These are phyloP conservation scores for Penicillium sp. DNA, from an alignment of 2,329 filamentous ascomycete genomes.

Conservation along the genomic window DNA sequence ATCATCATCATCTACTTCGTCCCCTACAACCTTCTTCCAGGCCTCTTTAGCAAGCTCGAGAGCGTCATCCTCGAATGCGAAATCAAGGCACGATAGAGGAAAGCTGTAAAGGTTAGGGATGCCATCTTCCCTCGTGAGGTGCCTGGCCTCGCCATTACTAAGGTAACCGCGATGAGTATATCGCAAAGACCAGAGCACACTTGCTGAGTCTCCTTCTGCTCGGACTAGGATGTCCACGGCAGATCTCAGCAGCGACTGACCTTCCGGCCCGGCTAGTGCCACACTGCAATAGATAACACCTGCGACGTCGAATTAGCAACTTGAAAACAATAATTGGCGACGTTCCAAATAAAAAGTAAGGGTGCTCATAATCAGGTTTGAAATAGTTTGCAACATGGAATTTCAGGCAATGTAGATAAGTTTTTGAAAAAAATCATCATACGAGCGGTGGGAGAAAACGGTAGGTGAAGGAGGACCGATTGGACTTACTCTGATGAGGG, in stretches of 20 bases:
- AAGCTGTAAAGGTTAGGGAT: conserved; percentile 54
- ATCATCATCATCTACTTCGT: conserved; percentile 47
- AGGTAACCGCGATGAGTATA: conserved; percentile 48
- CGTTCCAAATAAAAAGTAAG: conserved; percentile 10
- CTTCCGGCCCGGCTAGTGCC: conserved; percentile 33
- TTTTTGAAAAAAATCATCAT: conserved; percentile 79
- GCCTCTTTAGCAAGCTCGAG: conserved; percentile 64
- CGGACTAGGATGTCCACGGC: conserved; percentile 45
- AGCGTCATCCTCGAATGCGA: conserved; percentile 69
- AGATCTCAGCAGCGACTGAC: conserved; percentile 40
- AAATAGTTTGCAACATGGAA: conserved; percentile 78
- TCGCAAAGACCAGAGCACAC: conserved; percentile 51
- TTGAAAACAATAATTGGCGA: conserved; percentile 20
- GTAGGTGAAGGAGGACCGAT: conserved; percentile 3
- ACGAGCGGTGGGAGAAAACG: conserved; percentile 39
- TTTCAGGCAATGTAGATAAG: conserved; percentile 99
- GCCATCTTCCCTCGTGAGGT: conserved; percentile 18
- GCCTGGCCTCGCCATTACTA: conserved; percentile 12
- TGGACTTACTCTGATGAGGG: conserved; percentile 76
- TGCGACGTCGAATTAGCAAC: conserved; percentile 41
- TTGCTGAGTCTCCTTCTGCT: conserved; percentile 32
- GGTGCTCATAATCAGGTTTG: conserved; percentile 68
- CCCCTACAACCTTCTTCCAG: conserved; percentile 63
- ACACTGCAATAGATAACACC: conserved; percentile 58
- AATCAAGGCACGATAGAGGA: conserved; percentile 57